Evolutionary conservation across 176 grass and related monocot genomes (phyloP), one percentile per base, ranked within the genome.

Genomic region (Aegilops bicornis): DNA sequence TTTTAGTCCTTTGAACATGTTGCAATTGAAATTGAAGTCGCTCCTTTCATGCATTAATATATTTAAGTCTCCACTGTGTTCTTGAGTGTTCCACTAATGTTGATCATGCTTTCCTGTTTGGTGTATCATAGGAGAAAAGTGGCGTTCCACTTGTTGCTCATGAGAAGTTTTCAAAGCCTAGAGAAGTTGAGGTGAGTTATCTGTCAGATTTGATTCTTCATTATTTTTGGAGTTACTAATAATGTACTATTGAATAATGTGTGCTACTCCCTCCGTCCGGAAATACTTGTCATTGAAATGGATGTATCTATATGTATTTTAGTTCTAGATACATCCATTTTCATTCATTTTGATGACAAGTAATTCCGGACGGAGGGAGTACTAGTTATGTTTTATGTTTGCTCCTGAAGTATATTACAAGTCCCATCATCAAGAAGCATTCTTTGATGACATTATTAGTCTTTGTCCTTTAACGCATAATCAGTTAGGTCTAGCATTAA

Each of bases 171-270:
- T 71, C 86, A 31, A 87, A 94, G 65, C 89, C 94, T 86, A 90
- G 79, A 85, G 92, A 97, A 45, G 94, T 97, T 54, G 94, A 94
- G 94, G 92, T 97, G 85, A 79, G 87, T 29, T 84, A 23, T 47
- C 50, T 64, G 15, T 84, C 24, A 24, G 32, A 35, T 43, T 13
- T 35, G 27, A 19, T 27, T 88, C 24, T 62, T 81, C 62, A 62
- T 8, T 82, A 30, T 82, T 48, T 37, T 24, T 66, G 5, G 67
- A 76, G 22, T 52, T 1, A 25, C 31, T 48, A 23, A 7, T 76
- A 31, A 63, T 31, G 27, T 47, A 45, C 8, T 9, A 22, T 59
- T n/a, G 8, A 22, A 63, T 63, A 43, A 23, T 47, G 7, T 74
- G 23, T 63, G 4, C 14, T 45, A 22, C 39, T 39, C 32, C 33